phyloP scores from a whole-genome alignment of 306 rosid genomes.

The Carpinus fangiana region DNA sequence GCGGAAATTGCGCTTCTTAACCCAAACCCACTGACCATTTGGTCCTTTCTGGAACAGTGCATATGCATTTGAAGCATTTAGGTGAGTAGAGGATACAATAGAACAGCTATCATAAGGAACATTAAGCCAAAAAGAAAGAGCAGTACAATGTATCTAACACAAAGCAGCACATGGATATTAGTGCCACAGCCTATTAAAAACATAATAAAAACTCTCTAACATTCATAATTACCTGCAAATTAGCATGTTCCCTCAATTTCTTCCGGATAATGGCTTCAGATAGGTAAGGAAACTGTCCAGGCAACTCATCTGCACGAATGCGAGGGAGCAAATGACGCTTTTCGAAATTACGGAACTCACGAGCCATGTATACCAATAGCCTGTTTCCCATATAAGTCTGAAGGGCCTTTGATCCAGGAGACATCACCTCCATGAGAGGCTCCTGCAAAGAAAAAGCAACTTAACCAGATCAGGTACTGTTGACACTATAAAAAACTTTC shows the following conservation, averaged over 20 bases:
- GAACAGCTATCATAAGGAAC: neutral
- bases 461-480: neutral
- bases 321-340: conserved; percentile 59
- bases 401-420: conserved; percentile 95
- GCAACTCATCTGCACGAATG: conserved; percentile 66
- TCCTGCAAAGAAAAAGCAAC: conserved; percentile 58
- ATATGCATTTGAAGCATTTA: conserved; percentile 39
- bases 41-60: conserved; percentile 62
- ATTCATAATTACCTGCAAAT: conserved; percentile 62
- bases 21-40: conserved; percentile 73
- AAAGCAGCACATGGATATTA: conserved; percentile 8
- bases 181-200: conserved; percentile 1
- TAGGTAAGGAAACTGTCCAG: conserved; percentile 75
- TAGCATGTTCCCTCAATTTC: conserved; percentile 78
- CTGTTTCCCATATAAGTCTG: conserved; percentile 87
- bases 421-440: conserved; percentile 94
- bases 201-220: neutral
- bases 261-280: conserved; percentile 79
- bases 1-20: conserved; percentile 81
- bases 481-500: neutral
- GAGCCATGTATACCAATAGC: conserved; percentile 78
- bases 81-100: conserved; percentile 21
- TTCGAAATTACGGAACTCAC: conserved; percentile 86
- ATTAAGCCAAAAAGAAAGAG: neutral
- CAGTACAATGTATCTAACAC: neutral